Base-by-base conservation (phyloP, 345 rosid species). In the Brassica nigra region DNA sequence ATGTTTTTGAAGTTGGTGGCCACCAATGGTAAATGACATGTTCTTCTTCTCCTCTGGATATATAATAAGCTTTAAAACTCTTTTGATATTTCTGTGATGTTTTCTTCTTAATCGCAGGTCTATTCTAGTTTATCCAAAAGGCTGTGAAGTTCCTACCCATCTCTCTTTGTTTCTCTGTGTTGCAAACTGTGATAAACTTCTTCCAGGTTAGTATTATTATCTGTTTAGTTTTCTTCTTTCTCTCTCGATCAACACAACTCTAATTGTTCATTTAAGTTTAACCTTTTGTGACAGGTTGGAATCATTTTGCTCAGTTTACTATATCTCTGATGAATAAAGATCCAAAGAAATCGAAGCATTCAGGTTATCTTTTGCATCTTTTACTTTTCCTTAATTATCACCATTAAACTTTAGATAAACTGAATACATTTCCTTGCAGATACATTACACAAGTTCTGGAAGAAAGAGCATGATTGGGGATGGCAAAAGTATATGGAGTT, bases 281-380 rank as follows among this genome's bases (percentile, higher is more conserved):
- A 59, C 11, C 31, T 5, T 27, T 10, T 75, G 85, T 61, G 71
- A 72, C 84, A 94, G 97, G 97, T 27, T 94, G 98, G 98, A 89
- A 94, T 82, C 97, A 92, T 86, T 91, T 91, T 84, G 97, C 97
- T 42, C 97, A 92, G 86, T 94, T 91, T 75, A 92, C 98, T 16
- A 92, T 94, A 64, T 91, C 91, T 86, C 90, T 94, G 66, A 87
- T 86, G 71, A 91, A 90, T 85, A 94, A 88, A 84, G 95, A 94
- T 89, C 85, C 92, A 59, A 9, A 10, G 84, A 92, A 94, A 81
- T 94, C 97, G 5, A 94, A 91, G 85, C 87, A 87, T 82, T 92
- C 97, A 63, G 97, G 98, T 94, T 71, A 76, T 86, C 75, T 78
- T 67, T 74, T 58, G 67, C 62, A 16, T 16, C 8, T 72, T 68